A percentile compares a stretch with the other conserved stretches of the same genome.
phyloP scores from a whole-genome alignment of 306 rosid species.

The Vigna hirtella region DNA sequence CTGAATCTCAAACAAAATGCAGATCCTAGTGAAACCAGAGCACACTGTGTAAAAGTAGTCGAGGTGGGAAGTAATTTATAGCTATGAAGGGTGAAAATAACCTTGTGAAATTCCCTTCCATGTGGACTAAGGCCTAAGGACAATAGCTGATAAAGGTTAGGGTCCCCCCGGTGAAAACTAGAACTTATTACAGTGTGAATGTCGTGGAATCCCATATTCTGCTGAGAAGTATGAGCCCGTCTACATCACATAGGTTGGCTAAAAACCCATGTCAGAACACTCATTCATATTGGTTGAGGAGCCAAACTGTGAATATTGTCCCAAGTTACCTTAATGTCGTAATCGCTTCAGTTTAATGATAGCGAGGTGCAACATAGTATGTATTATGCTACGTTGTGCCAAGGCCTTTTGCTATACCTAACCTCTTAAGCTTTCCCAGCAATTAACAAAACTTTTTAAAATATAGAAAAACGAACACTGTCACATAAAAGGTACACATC shows the following conservation, averaged over 20 bases:
- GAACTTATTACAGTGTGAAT: conserved; percentile 33
- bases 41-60: not conserved
- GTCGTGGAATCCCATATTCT: conserved; percentile 26
- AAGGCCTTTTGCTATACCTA: conserved; percentile 7
- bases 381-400: not conserved
- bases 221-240: conserved; percentile 7
- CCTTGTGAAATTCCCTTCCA: not conserved
- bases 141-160: conserved; percentile 5
- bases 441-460: conserved; percentile 25
- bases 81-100: not conserved
- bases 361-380: not conserved
- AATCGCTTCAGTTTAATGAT: conserved; percentile 38
- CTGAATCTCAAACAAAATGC: conserved; percentile 18
- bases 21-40: conserved; percentile 25
- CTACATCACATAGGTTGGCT: conserved; percentile 40
- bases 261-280: conserved; percentile 8
- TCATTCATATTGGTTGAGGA: conserved; percentile 23
- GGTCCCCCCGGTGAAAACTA: conserved; percentile 47
- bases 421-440: too few species aligned
- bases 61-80: conserved; percentile 26
- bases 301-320: conserved; percentile 36
- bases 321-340: conserved; percentile 31
- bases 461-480: conserved; percentile 16
- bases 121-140: not conserved
- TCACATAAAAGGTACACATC: conserved; percentile 31